A percentile compares a stretch with the other conserved stretches of the same genome.
These are phyloP conservation scores for Geranium rotundifolium DNA, from an alignment of 345 rosid species.

Conservation along the genomic window DNA sequence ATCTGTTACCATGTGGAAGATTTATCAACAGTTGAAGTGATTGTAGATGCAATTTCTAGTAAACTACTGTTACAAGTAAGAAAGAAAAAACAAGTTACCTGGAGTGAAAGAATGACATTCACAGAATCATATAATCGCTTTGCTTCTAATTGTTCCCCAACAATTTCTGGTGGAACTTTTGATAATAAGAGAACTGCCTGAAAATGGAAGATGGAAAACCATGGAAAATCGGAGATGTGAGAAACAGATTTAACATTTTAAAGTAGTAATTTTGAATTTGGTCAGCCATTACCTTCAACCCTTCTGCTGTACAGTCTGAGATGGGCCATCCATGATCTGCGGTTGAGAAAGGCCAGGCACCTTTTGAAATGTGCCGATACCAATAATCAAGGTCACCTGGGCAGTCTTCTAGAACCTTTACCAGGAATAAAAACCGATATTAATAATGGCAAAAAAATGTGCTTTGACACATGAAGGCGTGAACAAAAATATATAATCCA, in stretches of 20 bases:
- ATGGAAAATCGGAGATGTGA: conserved; percentile 3
- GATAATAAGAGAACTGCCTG: conserved; percentile 75
- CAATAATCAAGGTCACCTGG: conserved; percentile 68
- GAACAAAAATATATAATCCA: conserved; percentile 12
- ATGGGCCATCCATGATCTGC: conserved; percentile 98
- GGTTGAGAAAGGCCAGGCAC: conserved; percentile 98
- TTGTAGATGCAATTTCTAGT: neutral
- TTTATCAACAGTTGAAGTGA: neutral
- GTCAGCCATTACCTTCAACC: conserved; percentile 53
- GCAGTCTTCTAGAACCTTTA: conserved; percentile 75
- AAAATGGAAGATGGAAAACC: conserved; percentile 8
- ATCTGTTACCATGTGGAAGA: neutral
- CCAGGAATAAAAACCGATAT: conserved; percentile 11
- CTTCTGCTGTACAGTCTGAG: conserved; percentile 94
- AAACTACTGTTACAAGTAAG: neutral
- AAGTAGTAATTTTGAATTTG: neutral
- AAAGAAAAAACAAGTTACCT: conserved; percentile 35
- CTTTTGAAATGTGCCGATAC: conserved; percentile 97
- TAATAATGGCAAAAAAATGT: neutral
- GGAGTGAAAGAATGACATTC: conserved; percentile 76
- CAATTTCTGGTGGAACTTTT: conserved; percentile 56
- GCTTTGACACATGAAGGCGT: neutral
- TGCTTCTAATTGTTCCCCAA: conserved; percentile 65
- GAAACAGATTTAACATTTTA: neutral
- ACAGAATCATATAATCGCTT: conserved; percentile 64